phyloP scores from a whole-genome alignment of 2,329 filamentous ascomycete genomes.

The Cytospora piceae region DNA sequence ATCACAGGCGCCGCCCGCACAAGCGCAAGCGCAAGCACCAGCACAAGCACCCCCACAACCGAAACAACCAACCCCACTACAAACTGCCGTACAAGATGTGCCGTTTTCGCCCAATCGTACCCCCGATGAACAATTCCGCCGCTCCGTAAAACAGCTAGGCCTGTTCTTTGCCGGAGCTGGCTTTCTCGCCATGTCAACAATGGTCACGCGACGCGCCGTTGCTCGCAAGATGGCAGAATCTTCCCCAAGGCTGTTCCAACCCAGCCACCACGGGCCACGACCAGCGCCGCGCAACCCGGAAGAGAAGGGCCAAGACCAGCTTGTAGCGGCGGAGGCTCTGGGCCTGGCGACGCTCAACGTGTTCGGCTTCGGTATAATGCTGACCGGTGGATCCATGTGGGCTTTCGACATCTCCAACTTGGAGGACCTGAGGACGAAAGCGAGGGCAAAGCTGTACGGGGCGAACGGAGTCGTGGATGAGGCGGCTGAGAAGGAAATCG shows the following conservation, averaged over 20 bases:
- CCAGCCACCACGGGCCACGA: constrained; percentile 50
- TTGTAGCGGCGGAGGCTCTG: constrained; percentile 82
- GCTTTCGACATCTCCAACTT: constrained; percentile 74
- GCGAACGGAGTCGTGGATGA: constrained; percentile 44
- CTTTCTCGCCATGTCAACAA: constrained; percentile 73
- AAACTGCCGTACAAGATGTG: background rate
- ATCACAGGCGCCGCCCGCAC: constrained; percentile 7
- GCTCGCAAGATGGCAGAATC: constrained; percentile 62
- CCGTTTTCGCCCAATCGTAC: constrained; percentile 27
- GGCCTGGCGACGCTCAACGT: constrained; percentile 88
- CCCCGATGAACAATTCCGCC: constrained; percentile 38
- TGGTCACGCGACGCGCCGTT: constrained; percentile 74
- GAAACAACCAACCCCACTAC: constrained; percentile 1
- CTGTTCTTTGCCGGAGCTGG: constrained; percentile 75
- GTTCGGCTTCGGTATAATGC: constrained; percentile 73
- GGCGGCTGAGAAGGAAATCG: constrained; percentile 63
- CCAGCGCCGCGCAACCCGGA: constrained; percentile 36
- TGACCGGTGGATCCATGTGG: constrained; percentile 74
- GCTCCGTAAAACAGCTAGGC: constrained; percentile 64
- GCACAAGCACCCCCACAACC: background rate
- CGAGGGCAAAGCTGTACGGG: constrained; percentile 47
- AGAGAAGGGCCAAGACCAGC: constrained; percentile 59
- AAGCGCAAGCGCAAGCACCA: constrained; percentile 8
- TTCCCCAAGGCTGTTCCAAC: constrained; percentile 73
- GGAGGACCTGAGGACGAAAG: constrained; percentile 63